Evolutionary conservation across 768 basidiomycete genomes (phyloP).

Genomic region (Amanita thiersii): DNA sequence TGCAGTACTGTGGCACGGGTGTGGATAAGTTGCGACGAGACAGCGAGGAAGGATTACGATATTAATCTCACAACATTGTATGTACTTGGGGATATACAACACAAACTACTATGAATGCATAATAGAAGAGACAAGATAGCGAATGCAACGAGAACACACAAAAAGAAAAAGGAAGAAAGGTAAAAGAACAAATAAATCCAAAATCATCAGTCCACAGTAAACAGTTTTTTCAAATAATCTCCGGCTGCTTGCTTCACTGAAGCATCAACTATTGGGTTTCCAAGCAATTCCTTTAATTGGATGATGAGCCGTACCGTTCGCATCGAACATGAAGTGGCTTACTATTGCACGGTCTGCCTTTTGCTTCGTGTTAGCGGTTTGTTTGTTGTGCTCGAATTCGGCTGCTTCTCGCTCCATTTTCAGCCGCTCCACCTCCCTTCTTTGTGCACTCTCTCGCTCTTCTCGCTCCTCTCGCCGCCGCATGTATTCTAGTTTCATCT

Average conservation of each 20-base stretch:
- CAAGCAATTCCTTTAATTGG: slow-evolving; percentile 41
- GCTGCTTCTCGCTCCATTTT: slow-evolving; percentile 48
- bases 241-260: slow-evolving; percentile 57
- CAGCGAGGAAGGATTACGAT: not conserved
- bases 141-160: not conserved
- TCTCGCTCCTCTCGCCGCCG: slow-evolving; percentile 64
- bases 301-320: no score
- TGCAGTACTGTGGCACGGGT: no score
- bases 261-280: slow-evolving; percentile 49
- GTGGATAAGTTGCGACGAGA: not conserved
- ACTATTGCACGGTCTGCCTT: slow-evolving; percentile 61
- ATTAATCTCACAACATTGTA: slow-evolving; percentile 7
- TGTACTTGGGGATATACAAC: slow-evolving; percentile 7
- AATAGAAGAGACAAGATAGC: not conserved
- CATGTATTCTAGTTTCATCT: slow-evolving; percentile 63
- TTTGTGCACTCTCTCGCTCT: slow-evolving; percentile 43
- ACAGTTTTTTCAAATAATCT: slow-evolving; percentile 66
- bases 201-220: slow-evolving; percentile 34
- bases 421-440: slow-evolving; percentile 45
- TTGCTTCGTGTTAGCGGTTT: slow-evolving; percentile 45
- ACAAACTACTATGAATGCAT: slow-evolving; percentile 9
- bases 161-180: no score
- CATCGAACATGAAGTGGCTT: no score
- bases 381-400: slow-evolving; percentile 46
- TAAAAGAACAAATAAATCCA: slow-evolving; percentile 1